Evolutionary conservation across 495 filamentous ascomycete genomes (phyloP).

Genomic region (Penicillium crystallinum): DNA sequence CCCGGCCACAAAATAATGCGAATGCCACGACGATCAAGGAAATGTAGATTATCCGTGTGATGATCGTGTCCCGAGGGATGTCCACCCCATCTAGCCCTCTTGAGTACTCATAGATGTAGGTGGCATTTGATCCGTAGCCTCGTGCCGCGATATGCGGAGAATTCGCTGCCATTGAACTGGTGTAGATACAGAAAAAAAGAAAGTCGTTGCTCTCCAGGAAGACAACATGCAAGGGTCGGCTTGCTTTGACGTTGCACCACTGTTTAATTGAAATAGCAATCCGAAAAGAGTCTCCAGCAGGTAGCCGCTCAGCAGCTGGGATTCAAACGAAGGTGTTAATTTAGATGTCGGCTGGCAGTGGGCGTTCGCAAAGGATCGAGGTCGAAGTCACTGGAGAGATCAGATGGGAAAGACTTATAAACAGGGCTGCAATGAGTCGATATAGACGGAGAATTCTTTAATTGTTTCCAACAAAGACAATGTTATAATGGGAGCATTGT

Average conservation of each 20-base stretch:
- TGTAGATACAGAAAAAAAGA: not conserved
- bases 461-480: not conserved
- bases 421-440: not conserved
- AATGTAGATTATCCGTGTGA: slow-evolving; percentile 40
- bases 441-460: not conserved
- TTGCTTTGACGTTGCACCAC: not conserved
- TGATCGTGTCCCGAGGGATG: slow-evolving; percentile 39
- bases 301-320: not conserved
- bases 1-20: slow-evolving; percentile 50
- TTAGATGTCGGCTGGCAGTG: not conserved
- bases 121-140: slow-evolving; percentile 32
- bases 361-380: not conserved
- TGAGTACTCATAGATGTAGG: slow-evolving; percentile 43
- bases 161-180: slow-evolving; percentile 34
- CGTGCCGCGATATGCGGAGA: slow-evolving; percentile 27
- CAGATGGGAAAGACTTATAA: not conserved
- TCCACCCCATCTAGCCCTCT: slow-evolving; percentile 40
- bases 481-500: slow-evolving; percentile 2
- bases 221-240: not conserved
- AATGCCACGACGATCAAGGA: slow-evolving; percentile 47
- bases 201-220: not conserved
- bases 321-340: not conserved
- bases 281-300: not conserved
- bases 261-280: not conserved
- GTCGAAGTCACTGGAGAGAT: not conserved